A percentile compares a stretch with the other conserved stretches of the same genome.
Conservation (phyloP, 164 flowering plant species). For the Taxillus chinensis region DNA sequence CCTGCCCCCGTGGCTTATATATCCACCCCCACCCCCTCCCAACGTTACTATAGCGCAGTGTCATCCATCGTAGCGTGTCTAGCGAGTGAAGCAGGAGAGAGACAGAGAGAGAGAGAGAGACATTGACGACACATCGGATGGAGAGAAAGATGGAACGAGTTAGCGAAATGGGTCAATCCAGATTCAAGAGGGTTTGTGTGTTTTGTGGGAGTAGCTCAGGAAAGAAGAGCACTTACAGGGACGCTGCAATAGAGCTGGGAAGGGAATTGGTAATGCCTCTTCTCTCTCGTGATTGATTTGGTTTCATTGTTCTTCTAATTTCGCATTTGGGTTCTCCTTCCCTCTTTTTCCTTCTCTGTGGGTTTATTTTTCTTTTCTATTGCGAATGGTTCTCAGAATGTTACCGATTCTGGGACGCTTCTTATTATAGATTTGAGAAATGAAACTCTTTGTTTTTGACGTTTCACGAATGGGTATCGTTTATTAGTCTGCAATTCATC, state of each 20-base stretch:
- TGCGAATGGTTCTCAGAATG: too few species aligned
- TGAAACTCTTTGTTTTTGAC: too few species aligned
- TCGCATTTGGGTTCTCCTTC: too few species aligned
- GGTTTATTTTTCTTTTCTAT: too few species aligned
- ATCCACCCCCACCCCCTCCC: constrained; percentile 1
- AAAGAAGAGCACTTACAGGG: constrained; percentile 34
- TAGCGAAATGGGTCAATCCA: constrained; percentile 21
- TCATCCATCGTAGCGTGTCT: neutral
- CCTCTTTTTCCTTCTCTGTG: too few species aligned
- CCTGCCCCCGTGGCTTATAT: constrained; percentile 8
- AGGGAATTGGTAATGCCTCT: constrained; percentile 25
- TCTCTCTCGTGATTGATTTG: neutral
- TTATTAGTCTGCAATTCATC: too few species aligned
- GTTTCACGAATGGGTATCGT: too few species aligned
- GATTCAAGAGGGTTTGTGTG: constrained; percentile 43
- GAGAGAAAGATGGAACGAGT: constrained; percentile 6
- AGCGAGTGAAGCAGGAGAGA: neutral
- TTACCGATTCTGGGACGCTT: too few species aligned
- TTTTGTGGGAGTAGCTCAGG: constrained; percentile 51
- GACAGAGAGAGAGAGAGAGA: constrained; percentile 9
- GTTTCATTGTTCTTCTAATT: neutral
- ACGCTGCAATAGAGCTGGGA: constrained; percentile 43
- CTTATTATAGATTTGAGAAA: too few species aligned
- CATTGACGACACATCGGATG: neutral
- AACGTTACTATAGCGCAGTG: neutral